phyloP scores from a whole-genome alignment of 1,139 yeast species.

The Entelexis sorbosivorans region DNA sequence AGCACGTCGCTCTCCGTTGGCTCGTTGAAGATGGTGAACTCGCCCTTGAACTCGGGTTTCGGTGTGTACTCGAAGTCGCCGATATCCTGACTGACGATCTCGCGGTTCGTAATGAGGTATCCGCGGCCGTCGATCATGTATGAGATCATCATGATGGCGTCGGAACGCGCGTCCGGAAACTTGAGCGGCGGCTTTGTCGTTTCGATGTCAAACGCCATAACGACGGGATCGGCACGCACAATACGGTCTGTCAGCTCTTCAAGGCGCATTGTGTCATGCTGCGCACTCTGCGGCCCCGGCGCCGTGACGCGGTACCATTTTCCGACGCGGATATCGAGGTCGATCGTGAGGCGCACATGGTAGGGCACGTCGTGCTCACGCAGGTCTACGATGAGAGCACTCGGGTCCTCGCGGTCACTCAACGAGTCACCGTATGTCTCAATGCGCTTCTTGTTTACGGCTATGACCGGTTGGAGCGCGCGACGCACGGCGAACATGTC shows the following conservation, averaged over 20 bases:
- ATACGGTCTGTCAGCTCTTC: constrained; percentile 61
- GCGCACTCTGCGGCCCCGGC: constrained; percentile 40
- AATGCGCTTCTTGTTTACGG: constrained; percentile 52
- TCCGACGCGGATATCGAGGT: constrained; percentile 74
- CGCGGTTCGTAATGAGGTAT: constrained; percentile 82
- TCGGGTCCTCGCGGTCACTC: constrained; percentile 21
- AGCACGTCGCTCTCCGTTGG: constrained; percentile 68
- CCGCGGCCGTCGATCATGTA: constrained; percentile 99
- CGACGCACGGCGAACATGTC: constrained; percentile 71
- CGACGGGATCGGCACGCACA: constrained; percentile 96
- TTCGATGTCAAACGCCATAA: constrained; percentile 93
- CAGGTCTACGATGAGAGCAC: constrained; percentile 67
- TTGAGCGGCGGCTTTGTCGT: constrained; percentile 94
- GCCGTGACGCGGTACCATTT: constrained; percentile 80
- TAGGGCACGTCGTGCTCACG: constrained; percentile 95
- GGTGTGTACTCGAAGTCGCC: constrained; percentile 98
- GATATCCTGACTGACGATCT: constrained; percentile 85
- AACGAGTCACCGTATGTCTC: constrained; percentile 38
- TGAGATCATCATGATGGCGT: constrained; percentile 97
- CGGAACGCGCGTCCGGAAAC: constrained; percentile 87
- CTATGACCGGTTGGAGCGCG: constrained; percentile 54
- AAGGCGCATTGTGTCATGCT: constrained; percentile 35
- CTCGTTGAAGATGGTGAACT: constrained; percentile 83
- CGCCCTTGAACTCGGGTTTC: constrained; percentile 87
- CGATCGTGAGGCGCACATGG: constrained; percentile 91